Conservation (phyloP, 73 alveolate species). For the Stentor coeruleus region DNA sequence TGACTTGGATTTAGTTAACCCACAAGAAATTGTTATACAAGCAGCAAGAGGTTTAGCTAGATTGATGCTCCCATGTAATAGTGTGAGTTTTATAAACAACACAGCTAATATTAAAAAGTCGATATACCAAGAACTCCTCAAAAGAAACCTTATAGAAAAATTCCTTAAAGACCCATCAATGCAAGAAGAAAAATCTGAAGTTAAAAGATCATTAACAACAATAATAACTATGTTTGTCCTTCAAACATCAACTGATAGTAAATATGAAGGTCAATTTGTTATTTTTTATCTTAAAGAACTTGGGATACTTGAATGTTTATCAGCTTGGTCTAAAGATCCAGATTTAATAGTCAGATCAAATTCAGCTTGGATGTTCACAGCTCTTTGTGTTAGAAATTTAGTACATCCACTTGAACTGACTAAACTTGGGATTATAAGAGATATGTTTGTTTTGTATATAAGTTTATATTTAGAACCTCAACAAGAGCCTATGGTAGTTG, state of each 20-base stretch:
- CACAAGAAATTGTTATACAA: background rate
- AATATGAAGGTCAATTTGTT: background rate
- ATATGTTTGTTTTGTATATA: conserved; percentile 9
- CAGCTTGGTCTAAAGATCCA: conserved; percentile 24
- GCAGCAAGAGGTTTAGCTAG: conserved; percentile 22
- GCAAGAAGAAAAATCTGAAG: background rate
- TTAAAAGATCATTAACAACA: conserved; percentile 8
- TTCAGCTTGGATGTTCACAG: conserved; percentile 24
- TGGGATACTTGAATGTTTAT: conserved; percentile 9
- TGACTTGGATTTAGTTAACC: background rate
- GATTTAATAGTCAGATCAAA: conserved; percentile 11
- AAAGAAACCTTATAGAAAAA: background rate
- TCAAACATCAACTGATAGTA: background rate
- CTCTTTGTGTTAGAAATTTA: background rate
- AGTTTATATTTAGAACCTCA: background rate
- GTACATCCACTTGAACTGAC: conserved; percentile 20
- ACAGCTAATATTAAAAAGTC: background rate
- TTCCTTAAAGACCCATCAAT: background rate
- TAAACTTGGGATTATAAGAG: background rate
- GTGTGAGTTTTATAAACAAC: background rate
- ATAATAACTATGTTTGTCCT: conserved; percentile 3
- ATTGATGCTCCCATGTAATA: conserved; percentile 4
- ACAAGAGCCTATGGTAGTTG: background rate
- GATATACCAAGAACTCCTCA: conserved; percentile 10
- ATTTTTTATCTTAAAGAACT: background rate